These are phyloP conservation scores for Populus simonii DNA, from an alignment of 345 rosid species.

Conservation along the genomic window DNA sequence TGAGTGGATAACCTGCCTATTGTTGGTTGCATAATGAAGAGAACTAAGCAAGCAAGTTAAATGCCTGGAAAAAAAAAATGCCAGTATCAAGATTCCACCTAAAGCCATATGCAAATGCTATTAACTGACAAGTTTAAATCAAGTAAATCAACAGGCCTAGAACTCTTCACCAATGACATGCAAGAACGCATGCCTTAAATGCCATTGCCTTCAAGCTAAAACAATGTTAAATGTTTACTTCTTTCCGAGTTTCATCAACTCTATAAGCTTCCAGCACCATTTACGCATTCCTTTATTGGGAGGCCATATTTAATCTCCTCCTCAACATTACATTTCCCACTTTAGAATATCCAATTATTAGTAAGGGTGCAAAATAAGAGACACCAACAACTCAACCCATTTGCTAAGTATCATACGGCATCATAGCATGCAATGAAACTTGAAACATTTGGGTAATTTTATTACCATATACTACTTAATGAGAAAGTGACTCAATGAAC, in stretches of 20 bases:
- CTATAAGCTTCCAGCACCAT: background rate
- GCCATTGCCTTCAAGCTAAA: background rate
- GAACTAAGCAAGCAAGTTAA: constrained; percentile 6
- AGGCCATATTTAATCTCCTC: background rate
- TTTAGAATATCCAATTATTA: too few species aligned
- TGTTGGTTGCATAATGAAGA: background rate
- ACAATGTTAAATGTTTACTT: background rate
- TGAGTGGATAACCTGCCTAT: background rate
- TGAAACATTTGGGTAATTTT: too few species aligned
- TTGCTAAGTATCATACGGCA: too few species aligned
- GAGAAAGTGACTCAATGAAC: too few species aligned
- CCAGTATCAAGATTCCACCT: background rate
- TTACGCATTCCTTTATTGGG: background rate
- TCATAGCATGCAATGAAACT: too few species aligned
- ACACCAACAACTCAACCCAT: too few species aligned
- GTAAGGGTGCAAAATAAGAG: too few species aligned
- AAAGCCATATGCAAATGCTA: background rate
- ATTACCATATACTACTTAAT: too few species aligned
- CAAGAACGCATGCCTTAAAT: background rate
- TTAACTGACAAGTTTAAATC: background rate
- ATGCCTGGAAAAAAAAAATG: background rate
- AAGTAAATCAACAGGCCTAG: background rate
- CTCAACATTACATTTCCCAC: too few species aligned
- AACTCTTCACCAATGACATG: background rate
- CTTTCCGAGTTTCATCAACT: background rate